Base-by-base conservation (phyloP, 78 protist species). In the Monocercomonoides exilis region DNA sequence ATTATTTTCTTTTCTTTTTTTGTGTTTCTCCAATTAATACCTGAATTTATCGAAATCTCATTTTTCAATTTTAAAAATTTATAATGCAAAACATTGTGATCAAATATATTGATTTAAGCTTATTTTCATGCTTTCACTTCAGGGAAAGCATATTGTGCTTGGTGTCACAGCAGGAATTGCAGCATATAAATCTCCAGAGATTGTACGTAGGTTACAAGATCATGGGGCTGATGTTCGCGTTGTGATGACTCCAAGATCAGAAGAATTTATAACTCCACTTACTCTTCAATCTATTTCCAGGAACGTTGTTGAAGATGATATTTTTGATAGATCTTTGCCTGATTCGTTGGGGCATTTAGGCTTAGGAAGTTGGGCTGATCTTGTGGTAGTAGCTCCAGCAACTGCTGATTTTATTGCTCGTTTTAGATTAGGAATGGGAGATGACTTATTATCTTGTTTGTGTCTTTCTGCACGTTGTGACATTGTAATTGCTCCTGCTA, bases 171-270 rank as follows among this genome's bases (percentile, higher is more conserved):
- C 44, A 6, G 21, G 44, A 11, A 79, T 79, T 34, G 21, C 82
- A 32, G 82, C 82, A 79, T 79, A 79, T 32, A 79, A 79, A 32
- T n/a, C 82, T 5, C 6, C 82, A 5, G 82, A 79, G 6, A 79
- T 79, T 32, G 21, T 11, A n/a, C 21, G 82, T 32, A 79, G 33
- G 82, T 32, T 79, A 32, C 32, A 34, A 32, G 33, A 5, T 32
- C 82, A 34, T 5, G 82, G 82, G 5, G 82, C 33, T 32, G 82
- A 79, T 11, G 82, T 79, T 79, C 82, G 33, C 41, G 82, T 79
- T 32, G 33, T 79, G 29, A 79, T 79, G 82, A 79, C 82, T 6
- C 6, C 5, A 35, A 79, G 33, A n/a, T 11, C 82, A n/a, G 21
- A 11, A 32, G 33, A 79, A 32, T 5, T 79, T 32, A 79, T 79